Evolutionary conservation across 345 rosid species (phyloP), one percentile per base, ranked within the genome.

Genomic region (Rhizophora mangle): DNA sequence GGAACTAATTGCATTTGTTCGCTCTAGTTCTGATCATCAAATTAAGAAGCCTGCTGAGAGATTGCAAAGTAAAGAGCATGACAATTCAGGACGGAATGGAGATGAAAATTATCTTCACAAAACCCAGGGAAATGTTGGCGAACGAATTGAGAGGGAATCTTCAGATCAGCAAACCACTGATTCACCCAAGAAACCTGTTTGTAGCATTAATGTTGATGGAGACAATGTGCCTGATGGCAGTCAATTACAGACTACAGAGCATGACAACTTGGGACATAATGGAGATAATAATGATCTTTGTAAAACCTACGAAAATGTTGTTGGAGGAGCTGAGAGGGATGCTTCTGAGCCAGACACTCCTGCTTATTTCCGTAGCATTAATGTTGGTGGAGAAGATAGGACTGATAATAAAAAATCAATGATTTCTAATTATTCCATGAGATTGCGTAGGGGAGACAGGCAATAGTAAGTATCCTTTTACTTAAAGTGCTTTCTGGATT

Each of bases 1-100:
- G 71, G 64, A 80, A 59, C 67, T 87, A 26, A 65, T 69, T 69
- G 68, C 71, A 34, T 82, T 81, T 76, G 21, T 84, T 72, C 22
- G 9, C 59, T 27, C 22, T 62, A 51, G 69, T 64, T 68, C 66
- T 8, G 68, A 63, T 70, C 73, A 22, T 75, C 67, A 27, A 8
- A 72, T 64, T 7, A 36, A 64, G 72, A 65, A 56, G 47, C 56
- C 22, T 70, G 19, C 68, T 37, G 57, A 34, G 66, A 74, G 60
- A 52, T 63, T 65, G 39, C 64, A 9, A 22, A 15, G 67, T 37
- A 69, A 75, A 63, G 66, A 30, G 30, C 69, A 19, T 11, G 18
- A 21, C 19, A 63, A 39, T 64, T 74, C 72, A 68, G 52, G 67
- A 46, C 74, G 61, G 51, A 70, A 77, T 53, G 68, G 30, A 56